Evolutionary conservation across 2,329 filamentous ascomycete species (phyloP).

Genomic region (Dothiorella sarmentorum): DNA sequence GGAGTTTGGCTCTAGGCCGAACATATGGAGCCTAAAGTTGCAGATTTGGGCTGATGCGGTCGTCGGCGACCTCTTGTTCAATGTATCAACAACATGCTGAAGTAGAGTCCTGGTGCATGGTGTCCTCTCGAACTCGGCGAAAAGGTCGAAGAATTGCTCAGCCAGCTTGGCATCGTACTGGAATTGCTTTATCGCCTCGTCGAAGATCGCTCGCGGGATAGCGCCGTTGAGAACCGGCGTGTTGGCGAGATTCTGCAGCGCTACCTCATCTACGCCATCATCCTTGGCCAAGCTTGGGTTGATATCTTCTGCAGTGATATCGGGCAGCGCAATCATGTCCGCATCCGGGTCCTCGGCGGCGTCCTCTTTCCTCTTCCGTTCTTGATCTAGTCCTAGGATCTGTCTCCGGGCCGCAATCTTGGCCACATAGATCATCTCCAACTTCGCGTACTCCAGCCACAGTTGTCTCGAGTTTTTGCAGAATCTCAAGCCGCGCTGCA

Average conservation of each 20-base stretch:
- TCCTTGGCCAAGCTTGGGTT: constrained; percentile 52
- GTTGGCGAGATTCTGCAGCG: constrained; percentile 61
- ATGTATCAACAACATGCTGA: constrained; percentile 66
- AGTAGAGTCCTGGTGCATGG: constrained; percentile 64
- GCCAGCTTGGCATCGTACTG: constrained; percentile 64
- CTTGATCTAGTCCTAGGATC: constrained; percentile 60
- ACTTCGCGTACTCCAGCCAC: constrained; percentile 86
- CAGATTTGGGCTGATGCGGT: constrained; percentile 60
- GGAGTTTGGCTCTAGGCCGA: constrained; percentile 61
- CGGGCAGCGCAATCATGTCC: constrained; percentile 57
- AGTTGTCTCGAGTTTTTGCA: constrained; percentile 70
- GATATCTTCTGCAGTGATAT: constrained; percentile 61
- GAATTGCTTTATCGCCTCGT: constrained; percentile 75
- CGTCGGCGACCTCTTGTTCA: constrained; percentile 59
- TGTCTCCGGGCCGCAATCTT: constrained; percentile 73
- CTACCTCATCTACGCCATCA: constrained; percentile 49
- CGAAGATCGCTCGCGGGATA: constrained; percentile 89
- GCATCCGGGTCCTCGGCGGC: constrained; percentile 44
- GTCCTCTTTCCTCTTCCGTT: constrained; percentile 42
- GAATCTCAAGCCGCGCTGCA: constrained; percentile 88
- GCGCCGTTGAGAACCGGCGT: constrained; percentile 89
- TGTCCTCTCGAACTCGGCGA: constrained; percentile 65
- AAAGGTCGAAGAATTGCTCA: constrained; percentile 76
- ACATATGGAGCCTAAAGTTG: constrained; percentile 66
- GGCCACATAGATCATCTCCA: constrained; percentile 88